Evolutionary conservation across 202 grass and related monocot species (phyloP), one percentile per base, ranked within the genome.

Genomic region (Bolboschoenoplectus hybrid): DNA sequence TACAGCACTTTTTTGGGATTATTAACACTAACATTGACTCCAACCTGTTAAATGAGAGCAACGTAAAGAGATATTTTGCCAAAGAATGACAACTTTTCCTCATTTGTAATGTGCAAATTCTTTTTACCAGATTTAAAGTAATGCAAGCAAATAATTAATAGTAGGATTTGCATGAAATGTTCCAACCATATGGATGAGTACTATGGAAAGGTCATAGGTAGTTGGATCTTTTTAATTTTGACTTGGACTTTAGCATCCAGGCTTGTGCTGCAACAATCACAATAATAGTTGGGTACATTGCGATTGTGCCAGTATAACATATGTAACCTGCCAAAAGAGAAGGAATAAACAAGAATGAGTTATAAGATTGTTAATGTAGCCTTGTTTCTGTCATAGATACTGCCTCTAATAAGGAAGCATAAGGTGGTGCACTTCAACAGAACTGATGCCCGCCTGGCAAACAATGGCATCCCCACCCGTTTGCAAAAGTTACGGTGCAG

Each of bases 361-460:
- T 79, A 19, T 57, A 58, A 17, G 6, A 14, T 46, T 74, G 56
- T 81, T 50, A 51, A 81, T 52, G 83, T 89, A 65, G 74, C 86
- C 79, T 2, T 44, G 86, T 10, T 55, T 84, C 4, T 84, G 26
- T 10, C 40, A 46, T 87, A 98, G 97, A 90, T 98, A 83, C 87
- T 98, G 65, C 97, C 90, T 82, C 82, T 96, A 90, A 86, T 91
- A 87, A 92, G 88, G 90, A 95, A 92, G 87, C 92, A 98, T 86
- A 98, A 94, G 84, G 92, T 98, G 53, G 78, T 98, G 35, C 92
- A 98, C 88, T 98, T 98, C 67, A 91, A 94, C 44, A 95, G 92
- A 90, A 92, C 91, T 49, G 97, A 98, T 81, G 86, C 97, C 36
- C 91, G 97, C 43, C 90, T 98, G 66, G 93, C 93, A 86, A 98